phyloP scores from a whole-genome alignment of 495 filamentous ascomycete species.

The Penicillium lividum region DNA sequence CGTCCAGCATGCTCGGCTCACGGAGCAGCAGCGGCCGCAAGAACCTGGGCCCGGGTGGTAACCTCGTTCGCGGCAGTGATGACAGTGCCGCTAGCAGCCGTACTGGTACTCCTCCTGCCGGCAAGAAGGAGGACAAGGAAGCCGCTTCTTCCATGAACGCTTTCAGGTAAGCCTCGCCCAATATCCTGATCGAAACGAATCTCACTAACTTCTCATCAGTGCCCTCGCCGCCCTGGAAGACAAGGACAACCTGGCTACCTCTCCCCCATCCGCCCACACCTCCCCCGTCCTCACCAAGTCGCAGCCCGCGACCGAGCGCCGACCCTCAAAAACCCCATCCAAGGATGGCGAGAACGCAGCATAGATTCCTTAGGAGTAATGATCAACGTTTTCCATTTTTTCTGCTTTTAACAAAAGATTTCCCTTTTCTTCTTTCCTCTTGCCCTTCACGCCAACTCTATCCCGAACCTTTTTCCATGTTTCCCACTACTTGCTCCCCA shows the following conservation, averaged over 20 bases:
- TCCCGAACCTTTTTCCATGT: constrained; percentile 11
- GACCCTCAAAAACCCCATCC: constrained; percentile 51
- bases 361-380: constrained; percentile 50
- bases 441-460: constrained; percentile 1
- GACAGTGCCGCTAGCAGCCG: constrained; percentile 83
- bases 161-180: constrained; percentile 30
- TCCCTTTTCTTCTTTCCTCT: constrained; percentile 7
- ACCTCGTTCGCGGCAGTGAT: constrained; percentile 68
- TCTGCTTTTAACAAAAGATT: constrained; percentile 42
- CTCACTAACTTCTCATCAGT: constrained; percentile 32
- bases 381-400: constrained; percentile 45
- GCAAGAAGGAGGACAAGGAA: constrained; percentile 68
- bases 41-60: constrained; percentile 68
- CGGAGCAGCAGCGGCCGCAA: constrained; percentile 83
- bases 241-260: constrained; percentile 57
- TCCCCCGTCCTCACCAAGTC: constrained; percentile 59
- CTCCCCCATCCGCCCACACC: constrained; percentile 58
- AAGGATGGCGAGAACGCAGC: constrained; percentile 48
- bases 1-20: constrained; percentile 75
- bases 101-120: constrained; percentile 77
- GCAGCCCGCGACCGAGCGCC: constrained; percentile 48
- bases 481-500: constrained; percentile 17
- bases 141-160: constrained; percentile 26
- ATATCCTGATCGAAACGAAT: neutral
- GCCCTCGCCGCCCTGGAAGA: constrained; percentile 60